Evolutionary conservation across 257 asterid genomes (phyloP).

Genomic region (Ballota nigra): DNA sequence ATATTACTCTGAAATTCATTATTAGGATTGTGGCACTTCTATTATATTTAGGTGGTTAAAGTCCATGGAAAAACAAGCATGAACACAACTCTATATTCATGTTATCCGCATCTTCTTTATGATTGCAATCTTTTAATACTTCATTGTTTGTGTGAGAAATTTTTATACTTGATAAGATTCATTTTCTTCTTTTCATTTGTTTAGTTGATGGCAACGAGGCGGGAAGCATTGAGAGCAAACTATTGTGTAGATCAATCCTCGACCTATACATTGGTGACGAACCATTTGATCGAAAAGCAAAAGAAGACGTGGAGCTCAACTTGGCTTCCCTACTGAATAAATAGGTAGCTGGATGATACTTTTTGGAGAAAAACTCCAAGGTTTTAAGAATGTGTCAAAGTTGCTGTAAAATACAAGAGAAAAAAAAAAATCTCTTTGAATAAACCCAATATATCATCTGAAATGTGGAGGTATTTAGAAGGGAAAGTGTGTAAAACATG

Average conservation of each 20-base stretch:
- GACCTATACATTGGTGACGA: conserved; percentile 87
- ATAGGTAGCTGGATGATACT: conserved; percentile 12
- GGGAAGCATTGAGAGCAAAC: conserved; percentile 82
- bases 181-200: conserved; percentile 1
- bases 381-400: neutral
- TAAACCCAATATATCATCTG: neutral
- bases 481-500: neutral
- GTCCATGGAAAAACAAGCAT: neutral
- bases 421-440: neutral
- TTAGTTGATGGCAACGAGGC: conserved; percentile 87
- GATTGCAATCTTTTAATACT: neutral
- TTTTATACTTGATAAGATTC: neutral
- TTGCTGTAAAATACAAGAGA: neutral
- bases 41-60: neutral
- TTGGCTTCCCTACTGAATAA: conserved; percentile 64
- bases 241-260: conserved; percentile 65
- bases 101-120: no score
- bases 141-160: neutral
- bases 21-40: neutral
- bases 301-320: conserved; percentile 61
- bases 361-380: neutral
- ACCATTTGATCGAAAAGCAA: conserved; percentile 86
- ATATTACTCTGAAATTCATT: conserved; percentile 6
- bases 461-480: neutral
- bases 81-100: no score